Evolutionary conservation across 2,329 filamentous ascomycete species (phyloP).

Genomic region (Botrytis cinerea): DNA sequence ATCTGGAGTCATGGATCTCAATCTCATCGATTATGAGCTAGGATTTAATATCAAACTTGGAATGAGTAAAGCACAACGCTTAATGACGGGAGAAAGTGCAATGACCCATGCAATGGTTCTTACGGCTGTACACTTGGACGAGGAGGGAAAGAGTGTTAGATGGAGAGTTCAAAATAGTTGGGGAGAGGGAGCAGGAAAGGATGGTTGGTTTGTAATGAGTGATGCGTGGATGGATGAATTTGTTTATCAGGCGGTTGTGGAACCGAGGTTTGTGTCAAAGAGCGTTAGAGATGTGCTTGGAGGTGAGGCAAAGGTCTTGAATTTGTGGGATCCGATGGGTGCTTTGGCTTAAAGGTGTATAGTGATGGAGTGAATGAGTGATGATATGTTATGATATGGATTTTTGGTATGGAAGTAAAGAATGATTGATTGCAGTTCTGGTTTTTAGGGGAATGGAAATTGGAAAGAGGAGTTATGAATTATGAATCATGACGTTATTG

Average conservation of each 20-base stretch:
- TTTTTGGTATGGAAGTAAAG: background rate
- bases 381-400: background rate
- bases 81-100: slow-evolving; percentile 71
- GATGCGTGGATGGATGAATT: slow-evolving; percentile 81
- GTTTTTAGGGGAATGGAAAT: background rate
- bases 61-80: slow-evolving; percentile 73
- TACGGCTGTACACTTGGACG: slow-evolving; percentile 78
- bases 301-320: slow-evolving; percentile 69
- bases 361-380: background rate
- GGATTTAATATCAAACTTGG: slow-evolving; percentile 77
- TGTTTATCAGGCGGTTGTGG: slow-evolving; percentile 83
- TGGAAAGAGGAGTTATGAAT: background rate
- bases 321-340: slow-evolving; percentile 81
- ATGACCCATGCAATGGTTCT: slow-evolving; percentile 96
- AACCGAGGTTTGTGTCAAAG: slow-evolving; percentile 65
- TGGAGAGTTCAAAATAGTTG: slow-evolving; percentile 91
- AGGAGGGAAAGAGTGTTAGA: slow-evolving; percentile 63
- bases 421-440: accelerated
- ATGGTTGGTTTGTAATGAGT: slow-evolving; percentile 89
- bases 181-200: slow-evolving; percentile 68
- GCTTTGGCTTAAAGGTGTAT: slow-evolving; percentile 56
- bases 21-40: slow-evolving; percentile 75
- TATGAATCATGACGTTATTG: background rate
- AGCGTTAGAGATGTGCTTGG: slow-evolving; percentile 70
- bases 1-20: slow-evolving; percentile 78